These are phyloP conservation scores for Citrullus mucosospermus DNA, from an alignment of 306 rosid species.

Conservation along the genomic window DNA sequence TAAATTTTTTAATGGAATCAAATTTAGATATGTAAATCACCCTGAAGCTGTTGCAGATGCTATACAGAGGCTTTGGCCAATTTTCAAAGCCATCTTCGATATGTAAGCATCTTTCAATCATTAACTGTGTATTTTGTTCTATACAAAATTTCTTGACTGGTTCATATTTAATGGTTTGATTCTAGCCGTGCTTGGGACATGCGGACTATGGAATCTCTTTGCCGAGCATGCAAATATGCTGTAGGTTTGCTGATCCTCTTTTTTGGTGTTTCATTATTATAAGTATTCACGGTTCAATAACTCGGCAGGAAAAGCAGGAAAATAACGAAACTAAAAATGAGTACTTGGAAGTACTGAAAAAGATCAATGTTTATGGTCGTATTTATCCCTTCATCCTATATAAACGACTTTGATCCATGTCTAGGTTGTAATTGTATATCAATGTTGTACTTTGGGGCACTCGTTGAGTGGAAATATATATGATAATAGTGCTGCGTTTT, in stretches of 20 bases:
- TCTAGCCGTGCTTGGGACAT: constrained; percentile 99
- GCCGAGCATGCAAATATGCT: constrained; percentile 99
- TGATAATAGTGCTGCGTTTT: neutral
- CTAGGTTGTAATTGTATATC: neutral
- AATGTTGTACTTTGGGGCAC: neutral
- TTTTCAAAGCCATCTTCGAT: constrained; percentile 93
- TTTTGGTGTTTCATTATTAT: neutral
- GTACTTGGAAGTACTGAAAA: neutral
- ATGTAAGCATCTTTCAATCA: constrained; percentile 43
- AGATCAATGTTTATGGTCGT: neutral
- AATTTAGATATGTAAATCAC: constrained; percentile 73
- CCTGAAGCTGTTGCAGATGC: constrained; percentile 99
- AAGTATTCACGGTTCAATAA: neutral
- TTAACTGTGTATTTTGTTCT: neutral
- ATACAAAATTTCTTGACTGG: constrained; percentile 2
- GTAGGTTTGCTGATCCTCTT: constrained; percentile 35
- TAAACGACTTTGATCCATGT: neutral
- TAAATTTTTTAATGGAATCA: constrained; percentile 21
- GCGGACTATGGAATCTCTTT: constrained; percentile 98
- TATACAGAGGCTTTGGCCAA: constrained; percentile 88
- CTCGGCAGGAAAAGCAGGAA: neutral
- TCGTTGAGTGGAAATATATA: neutral
- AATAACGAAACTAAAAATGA: neutral
- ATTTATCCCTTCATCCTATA: neutral
- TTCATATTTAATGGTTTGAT: constrained; percentile 16